Percentiles rank a stretch among this genome's conserved stretches.
Conservation (phyloP, 1,284 basidiomycete species). For the Leccinum laetum region DNA sequence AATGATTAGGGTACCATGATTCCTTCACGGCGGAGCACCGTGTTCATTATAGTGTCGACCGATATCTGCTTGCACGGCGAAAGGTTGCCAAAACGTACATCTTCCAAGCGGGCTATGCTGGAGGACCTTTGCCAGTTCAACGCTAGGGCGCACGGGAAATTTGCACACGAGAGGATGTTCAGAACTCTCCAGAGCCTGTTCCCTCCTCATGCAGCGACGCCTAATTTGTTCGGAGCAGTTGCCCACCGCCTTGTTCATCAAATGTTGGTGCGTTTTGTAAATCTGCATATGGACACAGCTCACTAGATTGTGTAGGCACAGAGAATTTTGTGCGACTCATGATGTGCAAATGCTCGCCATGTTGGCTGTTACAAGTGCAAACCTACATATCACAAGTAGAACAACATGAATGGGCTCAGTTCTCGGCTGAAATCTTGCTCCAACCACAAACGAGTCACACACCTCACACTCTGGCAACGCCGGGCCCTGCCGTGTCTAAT, state of each 20-base stretch:
- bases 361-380: conserved; percentile 53
- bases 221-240: conserved; percentile 25
- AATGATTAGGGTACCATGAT: conserved; percentile 33
- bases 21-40: conserved; percentile 53
- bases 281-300: conserved; percentile 1
- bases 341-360: conserved; percentile 87
- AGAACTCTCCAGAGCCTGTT: conserved; percentile 59
- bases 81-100: conserved; percentile 66
- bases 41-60: conserved; percentile 66
- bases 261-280: conserved; percentile 41
- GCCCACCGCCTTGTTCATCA: conserved; percentile 40
- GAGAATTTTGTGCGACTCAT: conserved; percentile 58
- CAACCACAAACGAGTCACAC: not conserved
- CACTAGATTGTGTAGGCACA: conserved; percentile 47
- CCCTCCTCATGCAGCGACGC: conserved; percentile 23
- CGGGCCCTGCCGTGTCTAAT: too few species aligned
- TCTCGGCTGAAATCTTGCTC: not conserved
- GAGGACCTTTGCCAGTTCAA: conserved; percentile 59
- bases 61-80: conserved; percentile 56
- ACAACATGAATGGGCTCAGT: conserved; percentile 23
- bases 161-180: conserved; percentile 78
- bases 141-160: conserved; percentile 59
- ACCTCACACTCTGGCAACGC: conserved; percentile 1
- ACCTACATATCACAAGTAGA: conserved; percentile 26
- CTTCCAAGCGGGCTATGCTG: conserved; percentile 44